These are phyloP conservation scores for Paraconiothyrium brasiliense DNA, from an alignment of 2,329 filamentous ascomycete genomes.

Conservation along the genomic window DNA sequence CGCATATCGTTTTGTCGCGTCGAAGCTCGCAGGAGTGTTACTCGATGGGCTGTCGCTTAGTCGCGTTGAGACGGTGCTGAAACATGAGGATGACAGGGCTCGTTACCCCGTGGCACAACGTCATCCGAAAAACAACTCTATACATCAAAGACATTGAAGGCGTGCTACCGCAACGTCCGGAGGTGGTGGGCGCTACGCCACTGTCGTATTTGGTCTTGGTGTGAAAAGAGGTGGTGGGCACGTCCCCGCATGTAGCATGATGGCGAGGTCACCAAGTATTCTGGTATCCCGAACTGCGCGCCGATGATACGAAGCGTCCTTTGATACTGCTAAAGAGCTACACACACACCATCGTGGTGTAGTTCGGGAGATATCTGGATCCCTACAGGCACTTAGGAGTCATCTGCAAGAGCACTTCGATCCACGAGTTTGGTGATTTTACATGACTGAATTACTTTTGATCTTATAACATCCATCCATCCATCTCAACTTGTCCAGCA, in stretches of 20 bases:
- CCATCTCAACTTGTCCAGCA: constrained; percentile 17
- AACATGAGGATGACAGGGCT: background rate
- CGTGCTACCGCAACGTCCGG: background rate
- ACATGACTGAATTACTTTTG: constrained; percentile 2
- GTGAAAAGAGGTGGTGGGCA: background rate
- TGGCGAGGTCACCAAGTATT: background rate
- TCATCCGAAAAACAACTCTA: background rate
- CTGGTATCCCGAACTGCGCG: too few relatives aligned
- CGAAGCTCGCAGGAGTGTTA: background rate
- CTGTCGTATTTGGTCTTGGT: background rate
- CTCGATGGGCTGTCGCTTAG: constrained; percentile 3
- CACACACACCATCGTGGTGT: too few relatives aligned
- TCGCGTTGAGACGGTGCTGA: constrained; percentile 10
- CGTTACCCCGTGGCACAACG: background rate
- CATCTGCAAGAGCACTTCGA: background rate
- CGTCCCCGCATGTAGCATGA: too few relatives aligned
- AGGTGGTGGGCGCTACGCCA: background rate
- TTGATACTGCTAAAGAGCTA: background rate
- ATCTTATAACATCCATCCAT: background rate
- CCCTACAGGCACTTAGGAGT: too few relatives aligned
- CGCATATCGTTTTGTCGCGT: constrained; percentile 5
- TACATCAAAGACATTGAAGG: background rate
- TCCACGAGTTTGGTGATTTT: background rate
- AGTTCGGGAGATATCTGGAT: too few relatives aligned
- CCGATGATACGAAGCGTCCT: background rate